These are phyloP conservation scores for Acanthamoeba castellanii DNA, from an alignment of 208 protist species.

Conservation along the genomic window DNA sequence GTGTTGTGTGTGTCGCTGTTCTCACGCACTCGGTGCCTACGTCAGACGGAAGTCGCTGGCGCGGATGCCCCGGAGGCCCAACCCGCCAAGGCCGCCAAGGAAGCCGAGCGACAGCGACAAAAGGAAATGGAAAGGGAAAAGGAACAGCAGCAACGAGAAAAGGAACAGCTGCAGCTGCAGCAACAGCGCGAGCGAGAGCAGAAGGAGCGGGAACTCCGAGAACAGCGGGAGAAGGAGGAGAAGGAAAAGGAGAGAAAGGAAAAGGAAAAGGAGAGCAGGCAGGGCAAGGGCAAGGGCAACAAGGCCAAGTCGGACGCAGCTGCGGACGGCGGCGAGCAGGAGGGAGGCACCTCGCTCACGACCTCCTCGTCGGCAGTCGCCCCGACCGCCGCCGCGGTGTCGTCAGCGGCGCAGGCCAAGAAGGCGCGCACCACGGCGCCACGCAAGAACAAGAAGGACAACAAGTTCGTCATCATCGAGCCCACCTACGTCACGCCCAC, in stretches of 20 bases:
- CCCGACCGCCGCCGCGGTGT: neutral
- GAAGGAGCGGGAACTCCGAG: neutral
- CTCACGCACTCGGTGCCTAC: neutral
- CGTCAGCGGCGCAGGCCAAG: neutral
- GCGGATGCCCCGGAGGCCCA: neutral
- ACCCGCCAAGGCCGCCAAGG: neutral
- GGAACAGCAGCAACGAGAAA: neutral
- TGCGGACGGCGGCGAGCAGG: neutral
- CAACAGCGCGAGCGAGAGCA: neutral
- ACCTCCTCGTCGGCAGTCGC: neutral
- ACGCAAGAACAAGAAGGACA: constrained; percentile 49
- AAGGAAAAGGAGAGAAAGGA: neutral
- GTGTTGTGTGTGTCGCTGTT: neutral
- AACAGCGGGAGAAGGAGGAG: neutral
- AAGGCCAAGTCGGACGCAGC: neutral
- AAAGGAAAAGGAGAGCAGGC: neutral
- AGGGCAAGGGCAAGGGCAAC: constrained; percentile 24
- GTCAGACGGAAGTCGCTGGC: neutral
- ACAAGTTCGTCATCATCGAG: constrained; percentile 37
- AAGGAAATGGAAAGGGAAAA: neutral
- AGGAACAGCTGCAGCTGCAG: neutral
- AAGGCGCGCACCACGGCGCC: neutral
- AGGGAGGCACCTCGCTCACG: neutral
- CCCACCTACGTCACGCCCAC: neutral
- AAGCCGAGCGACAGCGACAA: neutral